Evolutionary conservation across 352 stramenopile genomes (phyloP), one percentile per base, ranked within the genome.

Genomic region (Pythium insidiosum): DNA sequence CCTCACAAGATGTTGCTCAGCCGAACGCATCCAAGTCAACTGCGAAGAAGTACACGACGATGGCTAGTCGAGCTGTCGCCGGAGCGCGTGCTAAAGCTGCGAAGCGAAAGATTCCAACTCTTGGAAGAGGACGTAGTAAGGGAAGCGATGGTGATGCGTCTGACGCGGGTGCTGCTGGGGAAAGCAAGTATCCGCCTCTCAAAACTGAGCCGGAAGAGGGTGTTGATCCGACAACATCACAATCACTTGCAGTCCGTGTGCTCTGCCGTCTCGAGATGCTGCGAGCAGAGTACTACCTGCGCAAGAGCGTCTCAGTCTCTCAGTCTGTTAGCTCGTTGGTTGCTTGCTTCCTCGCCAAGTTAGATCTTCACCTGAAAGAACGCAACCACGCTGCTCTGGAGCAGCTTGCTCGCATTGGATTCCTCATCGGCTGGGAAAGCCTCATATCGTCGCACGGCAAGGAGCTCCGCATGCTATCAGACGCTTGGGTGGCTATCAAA

Each of bases 401-500:
- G 53, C 80, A 91, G 52, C 61, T 88, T 44, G 71, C 67, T 0
- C 51, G 53, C 19, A 62, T 88, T n/a, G 83, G 83, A 0, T 96
- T 96, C 43, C 51, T 97, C 7, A 83, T 98, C 34, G 90, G 86
- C 16, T 98, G 96, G 77, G 92, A 98, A 63, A 95, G 88, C 28
- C 69, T 98, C 2, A 85, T 98, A 19, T 97, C 83, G 48, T 95
- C 94, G 13, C 88, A 96, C 30, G 94, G 92, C 21, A 97, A 97
- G 51, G 95, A 98, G 49, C 51, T 97, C 25, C 85, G 81, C 34
- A 98, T 98, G 95, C 81, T 98, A 23, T 88, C 85, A 16, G 88
- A 97, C 41, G 70, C 89, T 3, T 91, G 75, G 67, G 81, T 94
- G 13, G 83, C 87, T 5, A 90, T 93, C 44, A 89, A 95, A 57